phyloP scores from a whole-genome alignment of 1,139 yeast genomes.

The Spathaspora sp. region DNA sequence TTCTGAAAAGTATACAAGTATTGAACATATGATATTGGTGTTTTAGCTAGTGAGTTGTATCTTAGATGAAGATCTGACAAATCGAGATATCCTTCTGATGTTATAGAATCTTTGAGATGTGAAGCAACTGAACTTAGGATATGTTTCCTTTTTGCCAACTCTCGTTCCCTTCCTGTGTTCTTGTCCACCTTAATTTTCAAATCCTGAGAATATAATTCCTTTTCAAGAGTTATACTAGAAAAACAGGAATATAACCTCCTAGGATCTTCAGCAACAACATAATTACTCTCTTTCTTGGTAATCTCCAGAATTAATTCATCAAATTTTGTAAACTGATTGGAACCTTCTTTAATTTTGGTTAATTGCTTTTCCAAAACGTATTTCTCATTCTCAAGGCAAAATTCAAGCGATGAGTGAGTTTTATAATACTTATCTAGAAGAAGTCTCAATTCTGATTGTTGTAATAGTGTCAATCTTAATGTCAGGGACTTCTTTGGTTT shows the following conservation, averaged over 20 bases:
- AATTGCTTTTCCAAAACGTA: slow-evolving; percentile 21
- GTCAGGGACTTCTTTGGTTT: slow-evolving; percentile 19
- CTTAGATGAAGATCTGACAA: slow-evolving; percentile 47
- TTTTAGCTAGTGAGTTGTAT: slow-evolving; percentile 43
- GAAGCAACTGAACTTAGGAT: slow-evolving; percentile 50
- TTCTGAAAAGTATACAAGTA: slow-evolving; percentile 49
- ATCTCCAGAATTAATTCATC: slow-evolving; percentile 38
- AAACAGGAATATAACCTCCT: slow-evolving; percentile 35
- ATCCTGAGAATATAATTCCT: slow-evolving; percentile 13
- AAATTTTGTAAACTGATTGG: slow-evolving; percentile 37
- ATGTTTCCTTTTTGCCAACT: slow-evolving; percentile 34
- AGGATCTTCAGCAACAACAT: slow-evolving; percentile 27
- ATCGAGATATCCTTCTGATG: slow-evolving; percentile 43
- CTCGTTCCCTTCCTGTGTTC: slow-evolving; percentile 20
- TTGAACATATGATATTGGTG: slow-evolving; percentile 44
- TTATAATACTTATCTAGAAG: slow-evolving; percentile 50
- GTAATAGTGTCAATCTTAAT: slow-evolving; percentile 48
- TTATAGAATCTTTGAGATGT: slow-evolving; percentile 30
- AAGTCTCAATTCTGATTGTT: slow-evolving; percentile 65
- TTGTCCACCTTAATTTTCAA: slow-evolving; percentile 11
- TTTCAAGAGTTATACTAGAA: slow-evolving; percentile 27
- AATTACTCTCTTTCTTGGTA: slow-evolving; percentile 19
- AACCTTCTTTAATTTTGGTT: slow-evolving; percentile 24
- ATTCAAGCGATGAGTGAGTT: slow-evolving; percentile 8
- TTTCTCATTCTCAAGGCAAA: slow-evolving; percentile 15